phyloP scores from a whole-genome alignment of 2,329 filamentous ascomycete genomes.

The Diaporthe vaccinii region DNA sequence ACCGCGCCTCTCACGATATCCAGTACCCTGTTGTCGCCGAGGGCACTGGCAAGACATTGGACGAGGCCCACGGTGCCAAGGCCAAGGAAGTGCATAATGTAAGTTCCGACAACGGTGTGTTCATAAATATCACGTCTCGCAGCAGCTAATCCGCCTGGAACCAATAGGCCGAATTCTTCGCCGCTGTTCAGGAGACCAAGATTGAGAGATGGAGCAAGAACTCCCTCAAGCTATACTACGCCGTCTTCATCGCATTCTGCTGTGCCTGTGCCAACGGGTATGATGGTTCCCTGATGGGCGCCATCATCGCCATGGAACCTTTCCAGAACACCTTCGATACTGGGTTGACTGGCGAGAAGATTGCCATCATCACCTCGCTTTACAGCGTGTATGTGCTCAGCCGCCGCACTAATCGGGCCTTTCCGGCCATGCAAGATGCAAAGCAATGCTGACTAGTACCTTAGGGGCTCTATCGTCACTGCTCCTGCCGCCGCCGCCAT shows the following conservation, averaged over 20 bases:
- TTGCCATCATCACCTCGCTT: conserved; percentile 60
- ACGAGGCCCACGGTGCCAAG: conserved; percentile 50
- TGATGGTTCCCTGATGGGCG: conserved; percentile 61
- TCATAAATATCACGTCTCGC: neutral
- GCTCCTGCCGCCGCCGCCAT: conserved; percentile 59
- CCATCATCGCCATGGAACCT: conserved; percentile 58
- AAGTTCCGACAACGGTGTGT: conserved; percentile 41
- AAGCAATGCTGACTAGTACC: neutral
- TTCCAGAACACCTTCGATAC: conserved; percentile 57
- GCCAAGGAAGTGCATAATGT: conserved; percentile 59
- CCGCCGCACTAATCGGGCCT: neutral
- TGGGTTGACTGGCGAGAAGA: conserved; percentile 53
- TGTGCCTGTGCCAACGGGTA: conserved; percentile 64
- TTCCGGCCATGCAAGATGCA: neutral
- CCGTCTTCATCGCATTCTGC: conserved; percentile 60
- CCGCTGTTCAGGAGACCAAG: conserved; percentile 60
- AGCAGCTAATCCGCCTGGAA: conserved; percentile 34
- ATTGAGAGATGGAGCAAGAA: conserved; percentile 58
- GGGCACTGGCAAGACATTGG: conserved; percentile 47
- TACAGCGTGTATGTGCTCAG: conserved; percentile 59
- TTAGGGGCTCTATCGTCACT: conserved; percentile 58
- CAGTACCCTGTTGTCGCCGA: conserved; percentile 45
- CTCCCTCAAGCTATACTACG: conserved; percentile 58
- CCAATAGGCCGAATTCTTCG: conserved; percentile 60
- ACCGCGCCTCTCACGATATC: conserved; percentile 25